A percentile compares a stretch with the other conserved stretches of the same genome.
phyloP scores from a whole-genome alignment of 495 filamentous ascomycete species.

The Aspergillus olivimuriae region DNA sequence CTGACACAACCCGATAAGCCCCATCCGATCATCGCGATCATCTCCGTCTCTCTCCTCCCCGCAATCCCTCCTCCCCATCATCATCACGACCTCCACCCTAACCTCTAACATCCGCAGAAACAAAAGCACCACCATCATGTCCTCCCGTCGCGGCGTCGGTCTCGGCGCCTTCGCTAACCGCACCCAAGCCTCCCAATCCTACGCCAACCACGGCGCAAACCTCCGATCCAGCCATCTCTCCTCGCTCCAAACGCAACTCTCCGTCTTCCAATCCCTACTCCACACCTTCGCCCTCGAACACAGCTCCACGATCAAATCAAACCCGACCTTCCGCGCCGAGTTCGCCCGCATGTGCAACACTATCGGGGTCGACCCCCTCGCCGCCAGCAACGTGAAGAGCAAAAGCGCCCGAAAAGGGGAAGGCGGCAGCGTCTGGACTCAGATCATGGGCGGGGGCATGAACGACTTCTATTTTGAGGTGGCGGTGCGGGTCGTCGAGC shows the following conservation, averaged over 20 bases:
- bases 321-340: conserved; percentile 90
- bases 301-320: conserved; percentile 88
- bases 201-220: conserved; percentile 79
- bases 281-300: conserved; percentile 94
- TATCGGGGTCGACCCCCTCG: conserved; percentile 91
- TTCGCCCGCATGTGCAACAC: conserved; percentile 98
- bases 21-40: background rate
- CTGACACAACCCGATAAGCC: conserved; percentile 6
- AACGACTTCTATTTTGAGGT: conserved; percentile 99
- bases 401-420: conserved; percentile 41
- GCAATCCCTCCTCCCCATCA: background rate
- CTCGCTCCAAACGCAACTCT: conserved; percentile 83
- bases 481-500: conserved; percentile 86
- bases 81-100: conserved; percentile 1
- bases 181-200: conserved; percentile 71
- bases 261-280: conserved; percentile 89
- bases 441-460: conserved; percentile 81
- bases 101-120: background rate
- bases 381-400: conserved; percentile 57
- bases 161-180: conserved; percentile 86
- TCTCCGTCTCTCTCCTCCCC: no score
- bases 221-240: conserved; percentile 74
- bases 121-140: conserved; percentile 26
- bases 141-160: conserved; percentile 64
- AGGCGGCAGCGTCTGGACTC: conserved; percentile 77